Evolutionary conservation across 208 protist species (phyloP).

Genomic region (Strigomonas galati): DNA sequence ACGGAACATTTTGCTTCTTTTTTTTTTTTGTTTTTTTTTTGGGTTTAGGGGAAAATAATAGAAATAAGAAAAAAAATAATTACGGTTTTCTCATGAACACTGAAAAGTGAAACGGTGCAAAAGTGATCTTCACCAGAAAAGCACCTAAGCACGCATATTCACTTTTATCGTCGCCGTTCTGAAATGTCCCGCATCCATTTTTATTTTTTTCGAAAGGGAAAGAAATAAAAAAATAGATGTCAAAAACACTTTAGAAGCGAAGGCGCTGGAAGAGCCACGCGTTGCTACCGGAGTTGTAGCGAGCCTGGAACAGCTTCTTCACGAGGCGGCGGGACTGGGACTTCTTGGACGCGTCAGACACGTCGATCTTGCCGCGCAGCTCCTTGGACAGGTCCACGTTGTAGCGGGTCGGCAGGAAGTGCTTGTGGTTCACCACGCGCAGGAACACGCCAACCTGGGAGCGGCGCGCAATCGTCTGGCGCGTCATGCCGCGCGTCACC

Average conservation of each 20-base stretch:
- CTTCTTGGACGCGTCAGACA: conserved; percentile 89
- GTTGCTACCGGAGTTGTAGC: conserved; percentile 97
- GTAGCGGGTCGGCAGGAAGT: conserved; percentile 98
- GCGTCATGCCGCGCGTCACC: conserved; percentile 93
- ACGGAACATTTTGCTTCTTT: too few species aligned
- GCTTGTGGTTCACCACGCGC: conserved; percentile 98
- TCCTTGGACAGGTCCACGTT: conserved; percentile 92
- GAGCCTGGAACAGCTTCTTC: conserved; percentile 91
- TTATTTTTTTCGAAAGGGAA: too few species aligned
- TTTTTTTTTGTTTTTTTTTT: conserved; percentile 6
- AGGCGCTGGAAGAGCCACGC: conserved; percentile 99
- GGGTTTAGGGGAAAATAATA: not conserved
- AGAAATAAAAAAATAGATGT: too few species aligned
- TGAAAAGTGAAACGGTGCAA: not conserved
- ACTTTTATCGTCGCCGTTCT: not conserved
- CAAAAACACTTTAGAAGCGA: conserved; percentile 91
- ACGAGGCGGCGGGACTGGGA: conserved; percentile 80
- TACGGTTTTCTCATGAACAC: not conserved
- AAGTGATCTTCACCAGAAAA: not conserved
- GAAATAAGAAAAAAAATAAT: not conserved
- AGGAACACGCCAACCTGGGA: conserved; percentile 96
- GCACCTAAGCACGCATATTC: not conserved
- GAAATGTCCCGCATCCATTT: too few species aligned
- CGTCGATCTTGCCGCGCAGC: conserved; percentile 89
- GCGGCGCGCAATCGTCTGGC: conserved; percentile 90